Evolutionary conservation across 352 stramenopile genomes (phyloP).

Genomic region (Globisporangium canariense): DNA sequence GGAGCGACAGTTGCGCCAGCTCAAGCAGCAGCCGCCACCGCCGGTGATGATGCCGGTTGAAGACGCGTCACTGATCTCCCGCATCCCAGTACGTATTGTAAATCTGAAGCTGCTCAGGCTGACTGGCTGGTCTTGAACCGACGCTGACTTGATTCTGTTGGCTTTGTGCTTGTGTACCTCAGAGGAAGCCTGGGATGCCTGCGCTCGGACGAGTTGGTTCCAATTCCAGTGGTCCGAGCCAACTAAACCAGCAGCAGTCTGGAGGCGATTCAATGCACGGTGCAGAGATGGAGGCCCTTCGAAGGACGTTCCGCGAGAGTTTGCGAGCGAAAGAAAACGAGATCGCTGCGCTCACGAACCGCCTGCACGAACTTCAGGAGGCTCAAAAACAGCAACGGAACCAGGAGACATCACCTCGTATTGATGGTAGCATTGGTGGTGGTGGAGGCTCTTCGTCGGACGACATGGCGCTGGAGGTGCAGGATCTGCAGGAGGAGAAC

Average conservation of each 20-base stretch:
- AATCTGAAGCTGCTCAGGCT: too few species aligned
- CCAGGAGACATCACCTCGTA: slow-evolving; percentile 2
- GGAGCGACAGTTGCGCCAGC: slow-evolving; percentile 38
- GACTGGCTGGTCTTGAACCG: neutral
- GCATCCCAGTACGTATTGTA: slow-evolving; percentile 29
- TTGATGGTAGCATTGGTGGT: too few species aligned
- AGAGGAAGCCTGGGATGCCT: slow-evolving; percentile 27
- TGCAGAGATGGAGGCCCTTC: slow-evolving; percentile 37
- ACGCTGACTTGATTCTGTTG: neutral
- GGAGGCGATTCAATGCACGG: slow-evolving; percentile 21
- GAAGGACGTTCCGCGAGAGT: slow-evolving; percentile 45
- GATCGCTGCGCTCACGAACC: slow-evolving; percentile 44
- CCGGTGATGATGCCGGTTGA: neutral
- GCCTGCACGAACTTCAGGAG: slow-evolving; percentile 24
- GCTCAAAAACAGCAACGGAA: neutral
- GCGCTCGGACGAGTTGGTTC: neutral
- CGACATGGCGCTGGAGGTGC: slow-evolving; percentile 30
- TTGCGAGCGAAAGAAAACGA: slow-evolving; percentile 61
- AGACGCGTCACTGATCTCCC: slow-evolving; percentile 12
- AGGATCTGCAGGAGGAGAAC: slow-evolving; percentile 68
- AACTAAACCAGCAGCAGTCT: slow-evolving; percentile 19
- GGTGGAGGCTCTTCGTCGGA: neutral
- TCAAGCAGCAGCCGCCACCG: slow-evolving; percentile 8
- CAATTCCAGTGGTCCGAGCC: neutral
- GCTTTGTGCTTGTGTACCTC: neutral